phyloP scores from a whole-genome alignment of 345 rosid species.

The Eucalyptus pumila region DNA sequence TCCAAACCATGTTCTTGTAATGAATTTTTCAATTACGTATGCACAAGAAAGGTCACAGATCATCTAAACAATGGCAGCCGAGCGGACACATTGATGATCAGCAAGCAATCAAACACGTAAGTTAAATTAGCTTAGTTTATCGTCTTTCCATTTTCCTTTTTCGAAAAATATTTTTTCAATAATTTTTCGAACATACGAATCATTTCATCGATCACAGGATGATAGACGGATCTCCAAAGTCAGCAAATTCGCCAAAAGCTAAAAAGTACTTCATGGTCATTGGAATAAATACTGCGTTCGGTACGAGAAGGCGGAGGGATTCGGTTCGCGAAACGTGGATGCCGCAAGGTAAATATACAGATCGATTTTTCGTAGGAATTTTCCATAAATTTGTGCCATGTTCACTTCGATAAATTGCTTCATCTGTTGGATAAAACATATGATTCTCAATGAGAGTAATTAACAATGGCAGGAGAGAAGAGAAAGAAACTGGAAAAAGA shows the following conservation, averaged over 20 bases:
- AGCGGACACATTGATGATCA: not conserved
- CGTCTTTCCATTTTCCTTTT: not conserved
- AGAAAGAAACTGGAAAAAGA: conserved; percentile 57
- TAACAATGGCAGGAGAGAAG: conserved; percentile 31
- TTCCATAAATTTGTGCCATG: not conserved
- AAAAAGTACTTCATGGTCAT: conserved; percentile 70
- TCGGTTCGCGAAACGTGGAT: conserved; percentile 87
- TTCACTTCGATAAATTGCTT: not conserved
- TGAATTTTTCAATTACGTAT: not conserved
- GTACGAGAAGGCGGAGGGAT: conserved; percentile 77
- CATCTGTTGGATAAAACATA: not conserved
- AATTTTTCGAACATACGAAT: fast-evolving
- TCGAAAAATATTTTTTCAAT: not conserved
- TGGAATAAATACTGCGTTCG: conserved; percentile 83
- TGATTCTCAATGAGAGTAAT: not conserved
- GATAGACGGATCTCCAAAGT: not conserved
- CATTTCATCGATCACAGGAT: conserved; percentile 7
- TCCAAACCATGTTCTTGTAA: not conserved
- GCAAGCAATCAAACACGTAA: not conserved
- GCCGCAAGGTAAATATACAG: conserved; percentile 58
- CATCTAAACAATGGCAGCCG: not conserved
- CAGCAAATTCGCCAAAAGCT: conserved; percentile 1
- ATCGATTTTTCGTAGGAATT: not conserved
- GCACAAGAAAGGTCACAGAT: not conserved
- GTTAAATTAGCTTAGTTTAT: not conserved